Percentiles rank a stretch among this genome's conserved stretches.
Conservation (phyloP, 129 eudicot species). For the Lactuca saligna region DNA sequence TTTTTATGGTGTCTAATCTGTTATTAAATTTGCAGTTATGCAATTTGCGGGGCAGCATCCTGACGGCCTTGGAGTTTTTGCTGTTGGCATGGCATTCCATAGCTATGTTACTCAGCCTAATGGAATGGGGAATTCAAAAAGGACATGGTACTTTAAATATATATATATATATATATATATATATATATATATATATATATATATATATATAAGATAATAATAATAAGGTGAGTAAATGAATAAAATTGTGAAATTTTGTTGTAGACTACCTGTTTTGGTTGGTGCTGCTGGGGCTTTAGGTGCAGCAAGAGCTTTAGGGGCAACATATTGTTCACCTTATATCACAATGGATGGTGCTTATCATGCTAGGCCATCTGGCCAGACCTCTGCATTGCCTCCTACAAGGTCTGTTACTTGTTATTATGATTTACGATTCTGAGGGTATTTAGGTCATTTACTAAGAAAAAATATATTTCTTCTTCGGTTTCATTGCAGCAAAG, state of each 20-base stretch:
- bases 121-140: slow-evolving; percentile 92
- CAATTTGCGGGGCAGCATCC: slow-evolving; percentile 98
- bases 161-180: too few relatives aligned
- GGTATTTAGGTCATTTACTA: neutral
- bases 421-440: neutral
- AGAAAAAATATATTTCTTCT: too few relatives aligned
- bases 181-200: too few relatives aligned
- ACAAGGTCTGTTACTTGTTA: slow-evolving; percentile 38
- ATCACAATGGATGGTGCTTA: slow-evolving; percentile 78
- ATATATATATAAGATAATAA: too few relatives aligned
- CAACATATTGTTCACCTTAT: slow-evolving; percentile 66
- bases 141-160: slow-evolving; percentile 98
- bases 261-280: slow-evolving; percentile 91
- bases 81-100: slow-evolving; percentile 99
- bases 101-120: slow-evolving; percentile 94
- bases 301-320: slow-evolving; percentile 87
- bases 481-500: slow-evolving; percentile 67
- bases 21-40: slow-evolving; percentile 53
- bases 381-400: slow-evolving; percentile 50
- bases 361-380: slow-evolving; percentile 72
- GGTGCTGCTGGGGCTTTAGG: slow-evolving; percentile 97
- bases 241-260: neutral
- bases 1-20: too few relatives aligned
- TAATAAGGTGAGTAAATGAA: neutral
- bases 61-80: slow-evolving; percentile 97